These are phyloP conservation scores for Salix dunnii DNA, from an alignment of 345 rosid genomes.

Conservation along the genomic window DNA sequence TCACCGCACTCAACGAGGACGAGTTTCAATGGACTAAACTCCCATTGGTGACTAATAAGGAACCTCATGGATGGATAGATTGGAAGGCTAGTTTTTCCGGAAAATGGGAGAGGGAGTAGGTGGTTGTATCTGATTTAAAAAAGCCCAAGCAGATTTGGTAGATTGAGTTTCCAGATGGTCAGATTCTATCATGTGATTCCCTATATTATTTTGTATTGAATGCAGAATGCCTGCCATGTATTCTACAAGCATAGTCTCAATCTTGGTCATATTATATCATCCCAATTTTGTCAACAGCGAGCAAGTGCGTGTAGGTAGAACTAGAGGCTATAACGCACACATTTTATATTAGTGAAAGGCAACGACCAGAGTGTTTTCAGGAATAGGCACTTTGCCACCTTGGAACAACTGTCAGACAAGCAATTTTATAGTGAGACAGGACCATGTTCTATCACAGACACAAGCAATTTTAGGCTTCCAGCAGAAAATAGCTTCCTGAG, in stretches of 20 bases:
- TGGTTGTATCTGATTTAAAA: neutral
- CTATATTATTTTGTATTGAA: neutral
- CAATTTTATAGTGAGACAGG: neutral
- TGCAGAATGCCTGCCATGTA: neutral
- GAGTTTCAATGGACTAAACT: neutral
- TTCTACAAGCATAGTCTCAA: neutral
- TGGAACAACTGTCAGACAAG: neutral
- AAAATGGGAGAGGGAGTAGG: neutral
- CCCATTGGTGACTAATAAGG: neutral
- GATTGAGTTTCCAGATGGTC: conserved; percentile 2
- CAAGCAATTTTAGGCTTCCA: neutral
- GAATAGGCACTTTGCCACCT: neutral
- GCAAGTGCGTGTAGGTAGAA: neutral
- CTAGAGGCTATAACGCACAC: neutral
- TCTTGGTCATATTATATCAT: neutral
- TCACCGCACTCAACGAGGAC: neutral
- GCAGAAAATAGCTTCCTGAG: neutral
- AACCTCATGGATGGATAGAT: neutral
- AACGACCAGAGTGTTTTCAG: neutral
- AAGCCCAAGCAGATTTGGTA: neutral
- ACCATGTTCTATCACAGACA: neutral
- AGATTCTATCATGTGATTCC: neutral
- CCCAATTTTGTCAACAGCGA: neutral
- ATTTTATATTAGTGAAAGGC: neutral
- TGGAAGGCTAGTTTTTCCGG: neutral